phyloP scores from a whole-genome alignment of 1,139 yeast species.

The Meyerozyma guilliermondii region DNA sequence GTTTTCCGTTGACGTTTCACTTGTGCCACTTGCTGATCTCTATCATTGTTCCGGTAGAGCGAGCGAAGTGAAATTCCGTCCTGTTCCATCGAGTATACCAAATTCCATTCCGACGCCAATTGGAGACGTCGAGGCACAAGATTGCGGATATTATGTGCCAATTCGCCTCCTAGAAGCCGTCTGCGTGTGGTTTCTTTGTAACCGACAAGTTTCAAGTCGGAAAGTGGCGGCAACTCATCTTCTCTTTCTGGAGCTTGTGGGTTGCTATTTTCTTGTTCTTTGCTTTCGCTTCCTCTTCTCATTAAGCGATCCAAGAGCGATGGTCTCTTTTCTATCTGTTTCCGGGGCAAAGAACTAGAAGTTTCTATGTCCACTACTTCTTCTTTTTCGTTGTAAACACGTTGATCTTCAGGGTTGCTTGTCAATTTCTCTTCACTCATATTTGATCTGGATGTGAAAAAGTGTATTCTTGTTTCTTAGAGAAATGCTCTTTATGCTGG shows the following conservation, averaged over 20 bases:
- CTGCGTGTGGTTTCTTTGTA: conserved; percentile 53
- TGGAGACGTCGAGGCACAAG: conserved; percentile 77
- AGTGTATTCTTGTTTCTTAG: too few relatives aligned
- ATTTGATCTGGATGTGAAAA: too few relatives aligned
- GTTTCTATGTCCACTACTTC: background rate
- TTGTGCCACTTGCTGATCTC: conserved; percentile 26
- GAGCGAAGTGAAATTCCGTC: conserved; percentile 88
- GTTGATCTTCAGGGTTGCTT: background rate
- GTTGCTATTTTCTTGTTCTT: background rate
- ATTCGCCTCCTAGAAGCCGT: conserved; percentile 48
- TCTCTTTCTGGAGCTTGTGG: background rate
- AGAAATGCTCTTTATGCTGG: too few relatives aligned
- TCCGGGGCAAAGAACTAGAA: background rate
- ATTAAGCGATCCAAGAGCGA: background rate
- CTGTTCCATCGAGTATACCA: conserved; percentile 80
- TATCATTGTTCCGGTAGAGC: conserved; percentile 44
- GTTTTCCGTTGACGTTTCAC: conserved; percentile 14
- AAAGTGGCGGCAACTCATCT: conserved; percentile 26
- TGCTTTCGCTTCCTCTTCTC: background rate
- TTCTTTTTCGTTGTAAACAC: background rate
- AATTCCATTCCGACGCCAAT: conserved; percentile 69
- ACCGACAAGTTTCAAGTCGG: conserved; percentile 41
- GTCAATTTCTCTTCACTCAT: too few relatives aligned
- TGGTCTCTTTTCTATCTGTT: background rate
- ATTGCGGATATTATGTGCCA: conserved; percentile 71